Conservation (phyloP, 2,329 filamentous ascomycete species). For the Fusarium sublunatum region DNA sequence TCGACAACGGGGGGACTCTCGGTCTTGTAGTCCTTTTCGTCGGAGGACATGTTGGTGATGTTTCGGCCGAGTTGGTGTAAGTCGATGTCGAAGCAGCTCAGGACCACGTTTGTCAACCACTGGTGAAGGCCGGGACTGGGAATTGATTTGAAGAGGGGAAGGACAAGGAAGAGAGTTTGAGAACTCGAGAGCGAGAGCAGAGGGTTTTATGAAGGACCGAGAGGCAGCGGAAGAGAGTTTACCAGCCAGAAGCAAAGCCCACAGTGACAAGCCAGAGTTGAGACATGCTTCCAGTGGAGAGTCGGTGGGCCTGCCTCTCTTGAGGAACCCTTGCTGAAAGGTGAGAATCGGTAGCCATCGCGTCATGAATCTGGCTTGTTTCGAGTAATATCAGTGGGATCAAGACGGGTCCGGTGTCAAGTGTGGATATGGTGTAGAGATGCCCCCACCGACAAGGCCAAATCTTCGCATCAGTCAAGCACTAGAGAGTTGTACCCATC, state of each 20-base stretch:
- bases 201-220: conserved; percentile 20
- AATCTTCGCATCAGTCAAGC: conserved; percentile 15
- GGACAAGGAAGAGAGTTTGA: neutral
- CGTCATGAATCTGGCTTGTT: conserved; percentile 34
- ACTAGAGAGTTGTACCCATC: conserved; percentile 19
- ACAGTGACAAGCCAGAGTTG: conserved; percentile 9
- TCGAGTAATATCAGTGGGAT: conserved; percentile 12
- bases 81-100: conserved; percentile 1
- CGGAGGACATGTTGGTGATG: conserved; percentile 30
- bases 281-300: conserved; percentile 15
- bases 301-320: conserved; percentile 24
- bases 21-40: conserved; percentile 33
- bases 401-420: conserved; percentile 12
- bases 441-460: conserved; percentile 27
- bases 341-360: conserved; percentile 17
- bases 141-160: neutral
- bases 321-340: conserved; percentile 13
- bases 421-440: conserved; percentile 31
- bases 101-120: conserved; percentile 15
- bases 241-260: neutral
- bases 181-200: conserved; percentile 11
- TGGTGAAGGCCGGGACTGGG: conserved; percentile 16
- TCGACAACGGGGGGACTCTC: conserved; percentile 12
- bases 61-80: conserved; percentile 18
- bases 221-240: neutral